These are phyloP conservation scores for Thyridium curvatum DNA, from an alignment of 2,329 filamentous ascomycete species.

Conservation along the genomic window DNA sequence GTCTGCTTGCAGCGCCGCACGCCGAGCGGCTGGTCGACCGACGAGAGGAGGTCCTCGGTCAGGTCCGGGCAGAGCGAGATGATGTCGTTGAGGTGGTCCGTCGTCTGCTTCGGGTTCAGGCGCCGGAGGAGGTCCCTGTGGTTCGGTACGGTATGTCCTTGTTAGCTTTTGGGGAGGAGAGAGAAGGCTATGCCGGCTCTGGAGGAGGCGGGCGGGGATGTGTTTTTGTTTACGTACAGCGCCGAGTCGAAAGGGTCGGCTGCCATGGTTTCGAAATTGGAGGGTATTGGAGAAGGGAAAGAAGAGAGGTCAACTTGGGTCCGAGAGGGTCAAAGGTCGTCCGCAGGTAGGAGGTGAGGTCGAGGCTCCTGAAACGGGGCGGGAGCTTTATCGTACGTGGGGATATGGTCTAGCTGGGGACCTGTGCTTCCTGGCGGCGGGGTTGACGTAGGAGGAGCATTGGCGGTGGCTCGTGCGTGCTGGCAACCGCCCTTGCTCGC, in stretches of 20 bases:
- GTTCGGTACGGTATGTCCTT: slow-evolving; percentile 6
- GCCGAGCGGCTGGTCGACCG: slow-evolving; percentile 90
- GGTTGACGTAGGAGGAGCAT: too few relatives aligned
- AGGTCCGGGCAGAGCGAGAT: slow-evolving; percentile 85
- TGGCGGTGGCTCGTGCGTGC: too few relatives aligned
- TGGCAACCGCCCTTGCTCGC: too few relatives aligned
- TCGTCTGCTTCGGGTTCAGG: slow-evolving; percentile 89
- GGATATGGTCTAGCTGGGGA: too few relatives aligned
- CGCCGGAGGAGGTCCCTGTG: slow-evolving; percentile 92
- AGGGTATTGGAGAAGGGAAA: not conserved
- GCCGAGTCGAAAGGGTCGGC: slow-evolving; percentile 69
- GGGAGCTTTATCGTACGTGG: too few relatives aligned
- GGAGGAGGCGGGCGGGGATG: slow-evolving; percentile 2
- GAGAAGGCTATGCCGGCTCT: not conserved
- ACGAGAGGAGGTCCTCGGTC: slow-evolving; percentile 95
- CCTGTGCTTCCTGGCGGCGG: too few relatives aligned
- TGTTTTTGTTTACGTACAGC: slow-evolving; percentile 57
- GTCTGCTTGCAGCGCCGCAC: slow-evolving; percentile 81
- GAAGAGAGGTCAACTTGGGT: not conserved
- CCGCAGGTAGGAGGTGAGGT: too few relatives aligned
- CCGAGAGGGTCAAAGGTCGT: too few relatives aligned
- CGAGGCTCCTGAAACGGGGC: too few relatives aligned
- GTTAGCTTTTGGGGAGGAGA: slow-evolving; percentile 3
- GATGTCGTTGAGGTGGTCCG: slow-evolving; percentile 80
- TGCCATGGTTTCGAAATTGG: slow-evolving; percentile 24